A percentile compares a stretch with the other conserved stretches of the same genome.
Conservation (phyloP, 139 green algal genomes). For the Coelastrella sp. region DNA sequence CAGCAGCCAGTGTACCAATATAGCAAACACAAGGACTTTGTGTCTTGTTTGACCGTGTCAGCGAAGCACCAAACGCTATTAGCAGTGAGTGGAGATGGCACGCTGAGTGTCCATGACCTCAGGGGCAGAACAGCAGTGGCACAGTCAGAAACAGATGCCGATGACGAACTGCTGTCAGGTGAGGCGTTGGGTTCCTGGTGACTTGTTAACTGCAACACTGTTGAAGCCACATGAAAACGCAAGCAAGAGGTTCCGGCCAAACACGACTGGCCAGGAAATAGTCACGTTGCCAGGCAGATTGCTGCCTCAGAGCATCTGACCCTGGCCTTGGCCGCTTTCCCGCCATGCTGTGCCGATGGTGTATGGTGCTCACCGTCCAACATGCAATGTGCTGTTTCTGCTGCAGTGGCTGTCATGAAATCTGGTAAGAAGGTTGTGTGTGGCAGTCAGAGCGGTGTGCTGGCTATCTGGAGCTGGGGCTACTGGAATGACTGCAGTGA, state of each 20-base stretch:
- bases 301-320: neutral
- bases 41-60: slow-evolving; percentile 71
- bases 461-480: slow-evolving; percentile 92
- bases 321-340: too few species aligned
- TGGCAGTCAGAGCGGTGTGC: slow-evolving; percentile 75
- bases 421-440: slow-evolving; percentile 79
- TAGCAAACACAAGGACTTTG: slow-evolving; percentile 84
- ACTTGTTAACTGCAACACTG: neutral
- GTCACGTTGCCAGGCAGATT: neutral
- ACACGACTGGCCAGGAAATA: too few species aligned
- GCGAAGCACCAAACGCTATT: slow-evolving; percentile 64
- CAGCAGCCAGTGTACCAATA: slow-evolving; percentile 44
- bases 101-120: slow-evolving; percentile 78
- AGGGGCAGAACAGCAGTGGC: slow-evolving; percentile 56
- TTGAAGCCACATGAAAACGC: neutral
- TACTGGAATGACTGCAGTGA: slow-evolving; percentile 90
- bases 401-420: slow-evolving; percentile 72
- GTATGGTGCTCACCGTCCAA: too few species aligned
- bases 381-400: neutral
- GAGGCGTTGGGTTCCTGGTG: neutral
- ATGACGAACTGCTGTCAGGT: slow-evolving; percentile 93
- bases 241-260: neutral
- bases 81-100: slow-evolving; percentile 85
- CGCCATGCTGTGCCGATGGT: too few species aligned
- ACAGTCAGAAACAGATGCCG: slow-evolving; percentile 83